Evolutionary conservation across 1,284 basidiomycete genomes (phyloP), one percentile per base, ranked within the genome.

Genomic region (Sanguinoderma infundibulare): DNA sequence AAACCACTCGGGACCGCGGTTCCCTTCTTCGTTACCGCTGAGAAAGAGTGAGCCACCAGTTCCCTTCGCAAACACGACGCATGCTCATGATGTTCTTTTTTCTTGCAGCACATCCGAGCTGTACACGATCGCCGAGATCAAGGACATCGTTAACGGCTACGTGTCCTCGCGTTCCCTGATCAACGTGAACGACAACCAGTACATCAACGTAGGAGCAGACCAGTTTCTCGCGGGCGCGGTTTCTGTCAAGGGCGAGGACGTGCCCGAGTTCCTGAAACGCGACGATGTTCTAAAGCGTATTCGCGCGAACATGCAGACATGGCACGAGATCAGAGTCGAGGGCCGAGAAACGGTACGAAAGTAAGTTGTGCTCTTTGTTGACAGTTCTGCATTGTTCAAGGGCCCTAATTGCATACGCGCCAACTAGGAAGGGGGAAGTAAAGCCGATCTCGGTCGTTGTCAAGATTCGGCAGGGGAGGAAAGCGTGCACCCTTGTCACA

Each of bases 391-490:
- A 47, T 55, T 14, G 9, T 22, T 20, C 3, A 9, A 17, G 20
- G 10, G 9, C 8, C 28, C 40, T 54, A 39, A 54, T 47, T 20
- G 59, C 63, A 14, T 40, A 5, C 50, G 9, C 46, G 30, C 32
- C 17, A 2, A 22, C 10, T 68, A 95, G 92, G 77, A 96, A 95
- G 74, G 94, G 94, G 12, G 74, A 79, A 10, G 73, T 94, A 47
- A 85, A 84, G 55, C 87, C 91, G 0, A 84, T 96, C 51, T 83
- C 83, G 6, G 82, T 96, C 20, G 73, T 79, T 4, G 82, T 86
- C 55, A 95, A 93, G 77, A 78, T 86, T 20, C 82, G 93, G 24
- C 90, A 92, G 72, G 91, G 92, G 4, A 81, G 89, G 47, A 91
- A 92, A 75, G 85, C 87, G 24, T 87, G 85, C 53, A 97, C 95